Percentiles rank a stretch among this genome's conserved stretches.
Evolutionary conservation across 805 yeast genomes (phyloP).

Genomic region (Tanozyma kutaoensis): DNA sequence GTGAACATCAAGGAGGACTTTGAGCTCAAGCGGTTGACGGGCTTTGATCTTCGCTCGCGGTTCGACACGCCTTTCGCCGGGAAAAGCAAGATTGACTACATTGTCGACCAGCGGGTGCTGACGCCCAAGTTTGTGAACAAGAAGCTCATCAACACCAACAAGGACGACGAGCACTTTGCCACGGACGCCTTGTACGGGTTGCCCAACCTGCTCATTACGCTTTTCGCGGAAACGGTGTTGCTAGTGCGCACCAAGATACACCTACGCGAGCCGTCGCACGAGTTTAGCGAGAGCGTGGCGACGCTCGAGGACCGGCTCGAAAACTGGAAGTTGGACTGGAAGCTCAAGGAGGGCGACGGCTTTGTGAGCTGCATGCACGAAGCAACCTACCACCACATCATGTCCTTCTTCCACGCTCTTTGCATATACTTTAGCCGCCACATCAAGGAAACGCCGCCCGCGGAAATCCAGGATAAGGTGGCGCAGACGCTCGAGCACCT

Average conservation of each 20-base stretch:
- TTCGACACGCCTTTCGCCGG: not conserved
- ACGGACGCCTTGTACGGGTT: constrained; percentile 76
- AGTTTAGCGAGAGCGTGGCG: constrained; percentile 12
- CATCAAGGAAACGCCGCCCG: constrained; percentile 41
- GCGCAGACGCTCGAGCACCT: constrained; percentile 48
- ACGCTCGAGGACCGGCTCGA: constrained; percentile 33
- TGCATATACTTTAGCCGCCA: constrained; percentile 59
- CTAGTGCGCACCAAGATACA: constrained; percentile 50
- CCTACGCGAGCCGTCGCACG: constrained; percentile 24
- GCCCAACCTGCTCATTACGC: constrained; percentile 63
- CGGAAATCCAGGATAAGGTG: constrained; percentile 49
- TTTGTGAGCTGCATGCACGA: constrained; percentile 46
- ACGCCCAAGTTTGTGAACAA: constrained; percentile 29
- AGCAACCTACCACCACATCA: constrained; percentile 67
- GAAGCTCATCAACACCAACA: constrained; percentile 29
- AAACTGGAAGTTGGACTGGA: constrained; percentile 72
- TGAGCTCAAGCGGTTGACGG: constrained; percentile 7
- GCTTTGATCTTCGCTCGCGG: too few relatives aligned
- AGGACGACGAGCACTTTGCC: constrained; percentile 46
- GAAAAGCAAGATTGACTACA: constrained; percentile 13
- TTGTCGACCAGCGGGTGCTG: constrained; percentile 9
- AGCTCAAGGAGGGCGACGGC: constrained; percentile 14
- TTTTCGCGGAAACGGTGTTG: constrained; percentile 63
- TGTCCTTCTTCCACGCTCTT: constrained; percentile 65
- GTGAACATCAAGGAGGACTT: constrained; percentile 22